These are phyloP conservation scores for Betula pendula DNA, from an alignment of 306 rosid genomes.

Conservation along the genomic window DNA sequence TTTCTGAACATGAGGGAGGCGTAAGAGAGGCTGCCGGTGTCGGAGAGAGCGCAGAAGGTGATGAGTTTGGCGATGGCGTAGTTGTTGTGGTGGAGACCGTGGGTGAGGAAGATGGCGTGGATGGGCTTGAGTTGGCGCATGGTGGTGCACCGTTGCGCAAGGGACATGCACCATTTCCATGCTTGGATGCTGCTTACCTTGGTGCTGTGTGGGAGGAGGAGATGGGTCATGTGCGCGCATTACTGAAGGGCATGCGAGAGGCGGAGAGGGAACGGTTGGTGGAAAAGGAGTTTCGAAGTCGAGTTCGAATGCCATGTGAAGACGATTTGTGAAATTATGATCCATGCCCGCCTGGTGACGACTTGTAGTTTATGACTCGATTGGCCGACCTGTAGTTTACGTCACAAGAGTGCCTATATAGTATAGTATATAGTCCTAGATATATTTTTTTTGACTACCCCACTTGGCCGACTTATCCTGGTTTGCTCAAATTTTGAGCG, in stretches of 20 bases:
- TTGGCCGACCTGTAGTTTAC: neutral
- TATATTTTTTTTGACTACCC: no score
- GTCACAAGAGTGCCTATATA: neutral
- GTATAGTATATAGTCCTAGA: no score
- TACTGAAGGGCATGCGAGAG: neutral
- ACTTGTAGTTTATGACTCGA: neutral
- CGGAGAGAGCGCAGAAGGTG: conserved; percentile 36
- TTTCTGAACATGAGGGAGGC: conserved; percentile 36
- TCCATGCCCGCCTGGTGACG: neutral
- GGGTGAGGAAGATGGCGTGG: conserved; percentile 44
- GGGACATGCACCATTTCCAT: conserved; percentile 46
- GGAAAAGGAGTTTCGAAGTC: neutral
- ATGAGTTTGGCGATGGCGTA: conserved; percentile 45
- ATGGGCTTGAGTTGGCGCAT: conserved; percentile 38
- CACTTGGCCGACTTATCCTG: neutral
- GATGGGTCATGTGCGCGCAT: conserved; percentile 18
- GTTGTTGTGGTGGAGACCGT: conserved; percentile 41
- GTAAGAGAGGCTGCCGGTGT: conserved; percentile 33
- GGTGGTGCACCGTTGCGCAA: conserved; percentile 37
- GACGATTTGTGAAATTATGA: neutral
- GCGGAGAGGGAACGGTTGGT: neutral
- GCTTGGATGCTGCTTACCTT: conserved; percentile 16
- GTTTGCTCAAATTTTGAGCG: neutral
- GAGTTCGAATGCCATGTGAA: no score
- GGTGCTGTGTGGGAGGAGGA: neutral